phyloP scores from a whole-genome alignment of 106 monocot genomes.

The Alisma plantagoaquatica region DNA sequence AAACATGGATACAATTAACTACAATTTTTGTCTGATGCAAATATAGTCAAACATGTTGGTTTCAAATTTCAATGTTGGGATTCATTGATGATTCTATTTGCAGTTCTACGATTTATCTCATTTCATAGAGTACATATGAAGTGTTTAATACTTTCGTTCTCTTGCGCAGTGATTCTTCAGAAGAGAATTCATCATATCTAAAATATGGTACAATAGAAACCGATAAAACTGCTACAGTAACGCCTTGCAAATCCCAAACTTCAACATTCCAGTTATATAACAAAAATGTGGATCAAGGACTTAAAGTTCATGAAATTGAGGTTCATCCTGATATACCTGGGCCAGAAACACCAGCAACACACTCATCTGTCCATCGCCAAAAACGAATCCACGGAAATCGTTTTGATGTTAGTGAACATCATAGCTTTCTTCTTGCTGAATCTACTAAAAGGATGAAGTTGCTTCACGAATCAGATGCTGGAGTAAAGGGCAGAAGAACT shows the following conservation, averaged over 20 bases:
- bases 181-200: neutral
- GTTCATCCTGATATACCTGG: slow-evolving; percentile 15
- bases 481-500: slow-evolving; percentile 6
- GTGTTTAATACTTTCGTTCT: neutral
- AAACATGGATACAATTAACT: too few relatives aligned
- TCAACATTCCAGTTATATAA: slow-evolving; percentile 1
- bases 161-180: neutral
- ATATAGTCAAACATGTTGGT: too few relatives aligned
- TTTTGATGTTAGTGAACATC: slow-evolving; percentile 6
- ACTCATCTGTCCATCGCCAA: slow-evolving; percentile 42
- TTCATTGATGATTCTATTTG: too few relatives aligned
- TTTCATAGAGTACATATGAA: neutral
- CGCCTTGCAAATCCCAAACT: slow-evolving; percentile 1
- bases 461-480: slow-evolving; percentile 5
- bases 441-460: slow-evolving; percentile 51
- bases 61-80: too few relatives aligned
- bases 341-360: slow-evolving; percentile 51
- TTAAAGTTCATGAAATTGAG: slow-evolving; percentile 5
- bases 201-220: neutral
- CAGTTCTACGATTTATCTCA: too few relatives aligned
- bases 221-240: neutral
- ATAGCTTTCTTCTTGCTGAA: slow-evolving; percentile 10
- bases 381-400: slow-evolving; percentile 63
- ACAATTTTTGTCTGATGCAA: too few relatives aligned
- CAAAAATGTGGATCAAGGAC: neutral